A percentile compares a stretch with the other conserved stretches of the same genome.
Evolutionary conservation across 768 basidiomycete species (phyloP).

Genomic region (Collybia sordida): DNA sequence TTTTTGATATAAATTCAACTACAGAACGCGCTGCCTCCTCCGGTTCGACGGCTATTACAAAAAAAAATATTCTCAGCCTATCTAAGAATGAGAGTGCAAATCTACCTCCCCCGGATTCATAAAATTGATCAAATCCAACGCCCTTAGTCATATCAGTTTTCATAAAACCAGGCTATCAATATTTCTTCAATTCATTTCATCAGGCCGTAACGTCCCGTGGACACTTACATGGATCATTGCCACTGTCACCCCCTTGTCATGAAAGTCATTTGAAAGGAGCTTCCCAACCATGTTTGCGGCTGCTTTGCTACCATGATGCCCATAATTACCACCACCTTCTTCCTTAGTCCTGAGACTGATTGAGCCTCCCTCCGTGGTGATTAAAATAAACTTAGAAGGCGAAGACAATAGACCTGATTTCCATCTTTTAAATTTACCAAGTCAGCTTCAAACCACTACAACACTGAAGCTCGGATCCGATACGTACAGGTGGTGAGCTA

Average conservation of each 20-base stretch:
- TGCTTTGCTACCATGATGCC: slow-evolving; percentile 48
- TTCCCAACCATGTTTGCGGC: slow-evolving; percentile 49
- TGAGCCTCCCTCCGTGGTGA: slow-evolving; percentile 48
- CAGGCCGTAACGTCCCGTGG: background rate
- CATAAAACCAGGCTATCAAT: slow-evolving; percentile 45
- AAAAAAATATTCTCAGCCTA: background rate
- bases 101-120: slow-evolving; percentile 43
- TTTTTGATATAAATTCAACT: slow-evolving; percentile 32
- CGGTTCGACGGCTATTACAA: slow-evolving; percentile 38
- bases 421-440: slow-evolving; percentile 8
- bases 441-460: background rate
- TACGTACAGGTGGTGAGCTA: slow-evolving; percentile 26
- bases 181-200: background rate
- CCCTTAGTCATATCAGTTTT: slow-evolving; percentile 45
- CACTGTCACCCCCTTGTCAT: slow-evolving; percentile 35
- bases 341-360: slow-evolving; percentile 38
- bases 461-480: background rate
- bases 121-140: slow-evolving; percentile 43
- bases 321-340: slow-evolving; percentile 49
- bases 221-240: slow-evolving; percentile 43
- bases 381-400: slow-evolving; percentile 37
- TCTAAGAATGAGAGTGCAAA: background rate
- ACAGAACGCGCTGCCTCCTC: slow-evolving; percentile 37
- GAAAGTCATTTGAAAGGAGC: slow-evolving; percentile 37
- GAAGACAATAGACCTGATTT: slow-evolving; percentile 22